Evolutionary conservation across 75 land plant species (phyloP).

Genomic region (Pseudotsuga menziesii): DNA sequence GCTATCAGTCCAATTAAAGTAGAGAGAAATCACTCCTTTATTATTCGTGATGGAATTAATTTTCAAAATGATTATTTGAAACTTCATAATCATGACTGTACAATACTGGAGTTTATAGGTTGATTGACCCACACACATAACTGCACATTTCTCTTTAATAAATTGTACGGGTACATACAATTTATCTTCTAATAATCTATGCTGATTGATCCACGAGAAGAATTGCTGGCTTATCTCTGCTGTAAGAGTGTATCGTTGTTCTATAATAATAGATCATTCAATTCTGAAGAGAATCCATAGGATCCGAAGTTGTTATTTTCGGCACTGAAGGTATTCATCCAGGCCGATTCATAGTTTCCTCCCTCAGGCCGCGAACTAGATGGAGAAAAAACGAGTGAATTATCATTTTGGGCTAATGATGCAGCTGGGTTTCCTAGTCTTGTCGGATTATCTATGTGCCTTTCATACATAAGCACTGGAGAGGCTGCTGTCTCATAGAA

Average conservation of each 20-base stretch:
- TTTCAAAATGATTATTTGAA: too few relatives aligned
- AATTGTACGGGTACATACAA: too few relatives aligned
- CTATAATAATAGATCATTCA: neutral
- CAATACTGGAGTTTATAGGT: too few relatives aligned
- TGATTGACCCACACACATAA: too few relatives aligned
- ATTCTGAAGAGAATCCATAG: constrained; percentile 1
- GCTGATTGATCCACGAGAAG: too few relatives aligned
- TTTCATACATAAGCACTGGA: too few relatives aligned
- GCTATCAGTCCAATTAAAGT: too few relatives aligned
- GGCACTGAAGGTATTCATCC: neutral
- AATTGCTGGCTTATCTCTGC: neutral
- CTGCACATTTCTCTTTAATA: too few relatives aligned
- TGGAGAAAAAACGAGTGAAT: neutral
- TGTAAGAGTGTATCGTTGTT: neutral
- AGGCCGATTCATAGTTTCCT: neutral
- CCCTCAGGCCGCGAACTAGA: neutral
- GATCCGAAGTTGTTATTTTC: neutral
- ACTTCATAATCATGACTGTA: too few relatives aligned
- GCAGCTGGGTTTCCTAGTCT: neutral
- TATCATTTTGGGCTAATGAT: neutral
- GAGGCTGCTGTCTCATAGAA: neutral
- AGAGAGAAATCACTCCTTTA: too few relatives aligned
- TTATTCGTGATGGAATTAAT: too few relatives aligned
- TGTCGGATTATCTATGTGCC: neutral
- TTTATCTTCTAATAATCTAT: too few relatives aligned